Conservation (phyloP, 1,139 yeast species). For the Suhomyces taliae region DNA sequence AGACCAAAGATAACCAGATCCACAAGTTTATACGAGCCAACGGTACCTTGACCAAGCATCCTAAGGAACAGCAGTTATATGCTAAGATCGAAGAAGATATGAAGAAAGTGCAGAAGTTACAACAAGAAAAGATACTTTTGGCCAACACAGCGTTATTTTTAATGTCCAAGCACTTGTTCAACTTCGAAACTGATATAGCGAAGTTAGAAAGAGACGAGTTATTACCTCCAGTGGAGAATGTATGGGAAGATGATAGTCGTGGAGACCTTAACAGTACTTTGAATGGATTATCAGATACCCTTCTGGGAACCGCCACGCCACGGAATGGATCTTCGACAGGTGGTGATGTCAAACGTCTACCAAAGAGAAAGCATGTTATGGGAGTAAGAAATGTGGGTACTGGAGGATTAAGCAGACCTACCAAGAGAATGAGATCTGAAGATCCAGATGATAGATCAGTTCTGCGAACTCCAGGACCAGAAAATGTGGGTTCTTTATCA, state of each 20-base stretch:
- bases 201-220: conserved; percentile 78
- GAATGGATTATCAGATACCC: conserved; percentile 24
- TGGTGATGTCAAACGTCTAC: conserved; percentile 17
- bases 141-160: conserved; percentile 83
- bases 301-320: conserved; percentile 36
- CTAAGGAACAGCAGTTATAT: conserved; percentile 72
- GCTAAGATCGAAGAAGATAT: conserved; percentile 72
- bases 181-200: conserved; percentile 73
- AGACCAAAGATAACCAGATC: conserved; percentile 71
- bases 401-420: conserved; percentile 21
- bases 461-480: conserved; percentile 12
- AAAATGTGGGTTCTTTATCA: conserved; percentile 8
- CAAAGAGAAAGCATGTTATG: conserved; percentile 7
- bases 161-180: conserved; percentile 70
- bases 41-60: conserved; percentile 79
- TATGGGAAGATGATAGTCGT: conserved; percentile 16
- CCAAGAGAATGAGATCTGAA: conserved; percentile 28
- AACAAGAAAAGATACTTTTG: conserved; percentile 72
- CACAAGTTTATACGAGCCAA: conserved; percentile 82
- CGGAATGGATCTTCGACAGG: conserved; percentile 22
- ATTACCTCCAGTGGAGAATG: conserved; percentile 54
- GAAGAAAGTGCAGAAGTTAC: conserved; percentile 58
- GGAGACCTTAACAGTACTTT: conserved; percentile 13
- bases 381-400: conserved; percentile 10
- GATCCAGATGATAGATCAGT: conserved; percentile 17